Conservation (phyloP, 139 green algal genomes). For the Micractinium sp. region DNA sequence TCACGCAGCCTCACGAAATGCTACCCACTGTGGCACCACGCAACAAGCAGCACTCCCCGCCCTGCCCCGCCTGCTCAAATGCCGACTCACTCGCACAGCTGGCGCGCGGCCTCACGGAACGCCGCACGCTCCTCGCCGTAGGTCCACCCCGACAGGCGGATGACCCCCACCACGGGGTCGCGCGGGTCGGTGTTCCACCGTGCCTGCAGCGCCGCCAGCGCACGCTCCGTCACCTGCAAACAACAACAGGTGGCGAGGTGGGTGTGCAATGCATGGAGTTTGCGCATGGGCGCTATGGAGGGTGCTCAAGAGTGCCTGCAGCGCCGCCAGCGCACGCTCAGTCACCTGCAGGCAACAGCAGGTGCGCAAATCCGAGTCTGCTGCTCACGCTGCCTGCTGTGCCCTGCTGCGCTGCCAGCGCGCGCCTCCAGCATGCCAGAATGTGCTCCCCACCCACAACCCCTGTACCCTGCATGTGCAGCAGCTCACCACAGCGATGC, state of each 20-base stretch:
- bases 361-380: too few species aligned
- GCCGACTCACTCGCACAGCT: slow-evolving; percentile 69
- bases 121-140: slow-evolving; percentile 76
- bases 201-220: slow-evolving; percentile 36
- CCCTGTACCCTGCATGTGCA: too few species aligned
- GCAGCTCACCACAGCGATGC: too few species aligned
- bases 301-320: background rate
- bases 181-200: slow-evolving; percentile 43
- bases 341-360: background rate
- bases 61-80: background rate
- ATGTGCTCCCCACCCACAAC: too few species aligned
- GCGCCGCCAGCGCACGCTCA: slow-evolving; percentile 5
- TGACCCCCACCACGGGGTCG: slow-evolving; percentile 66
- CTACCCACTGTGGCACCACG: slow-evolving; percentile 14
- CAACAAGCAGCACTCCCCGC: background rate
- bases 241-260: background rate
- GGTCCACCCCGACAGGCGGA: slow-evolving; percentile 74
- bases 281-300: background rate
- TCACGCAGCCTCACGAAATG: slow-evolving; percentile 77
- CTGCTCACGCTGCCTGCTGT: too few species aligned
- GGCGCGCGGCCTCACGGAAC: slow-evolving; percentile 76
- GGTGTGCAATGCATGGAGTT: background rate
- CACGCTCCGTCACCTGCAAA: slow-evolving; percentile 64
- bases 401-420: too few species aligned
- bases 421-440: too few species aligned